Conservation (phyloP, 2,329 filamentous ascomycete genomes). For the Colletotrichum sp. region DNA sequence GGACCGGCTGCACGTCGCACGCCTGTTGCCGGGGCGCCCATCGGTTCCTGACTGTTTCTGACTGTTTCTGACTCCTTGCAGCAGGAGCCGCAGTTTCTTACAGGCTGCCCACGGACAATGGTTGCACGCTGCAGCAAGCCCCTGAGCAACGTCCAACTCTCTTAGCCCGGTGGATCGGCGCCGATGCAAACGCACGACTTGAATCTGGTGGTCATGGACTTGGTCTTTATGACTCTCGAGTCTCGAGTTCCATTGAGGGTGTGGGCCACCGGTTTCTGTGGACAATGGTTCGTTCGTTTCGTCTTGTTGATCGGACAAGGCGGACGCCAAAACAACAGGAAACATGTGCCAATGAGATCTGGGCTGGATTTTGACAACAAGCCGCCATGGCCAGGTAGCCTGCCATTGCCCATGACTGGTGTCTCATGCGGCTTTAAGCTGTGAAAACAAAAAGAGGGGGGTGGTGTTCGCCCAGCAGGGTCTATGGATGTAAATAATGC, state of each 20-base stretch:
- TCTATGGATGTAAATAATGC: slow-evolving; percentile 10
- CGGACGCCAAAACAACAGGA: slow-evolving; percentile 14
- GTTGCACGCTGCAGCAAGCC: slow-evolving; percentile 21
- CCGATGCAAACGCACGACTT: slow-evolving; percentile 11
- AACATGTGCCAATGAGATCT: slow-evolving; percentile 10
- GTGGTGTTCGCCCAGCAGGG: neutral
- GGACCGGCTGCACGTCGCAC: neutral
- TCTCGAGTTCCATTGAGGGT: neutral
- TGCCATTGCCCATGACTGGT: neutral
- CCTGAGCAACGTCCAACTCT: slow-evolving; percentile 13
- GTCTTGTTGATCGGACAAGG: slow-evolving; percentile 14
- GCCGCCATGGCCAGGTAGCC: neutral
- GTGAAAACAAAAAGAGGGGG: neutral
- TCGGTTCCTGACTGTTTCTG: slow-evolving; percentile 4
- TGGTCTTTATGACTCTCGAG: neutral
- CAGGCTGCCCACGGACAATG: neutral
- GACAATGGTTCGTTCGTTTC: slow-evolving; percentile 18
- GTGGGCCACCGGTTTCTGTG: slow-evolving; percentile 15
- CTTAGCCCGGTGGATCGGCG: slow-evolving; percentile 13
- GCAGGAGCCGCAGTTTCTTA: neutral
- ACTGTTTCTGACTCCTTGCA: slow-evolving; percentile 6
- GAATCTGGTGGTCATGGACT: neutral
- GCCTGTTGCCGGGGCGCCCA: slow-evolving; percentile 19
- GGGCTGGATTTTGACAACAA: neutral
- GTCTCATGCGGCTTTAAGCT: neutral